Conservation (phyloP, 352 stramenopile genomes). For the Phytophthora sojae region DNA sequence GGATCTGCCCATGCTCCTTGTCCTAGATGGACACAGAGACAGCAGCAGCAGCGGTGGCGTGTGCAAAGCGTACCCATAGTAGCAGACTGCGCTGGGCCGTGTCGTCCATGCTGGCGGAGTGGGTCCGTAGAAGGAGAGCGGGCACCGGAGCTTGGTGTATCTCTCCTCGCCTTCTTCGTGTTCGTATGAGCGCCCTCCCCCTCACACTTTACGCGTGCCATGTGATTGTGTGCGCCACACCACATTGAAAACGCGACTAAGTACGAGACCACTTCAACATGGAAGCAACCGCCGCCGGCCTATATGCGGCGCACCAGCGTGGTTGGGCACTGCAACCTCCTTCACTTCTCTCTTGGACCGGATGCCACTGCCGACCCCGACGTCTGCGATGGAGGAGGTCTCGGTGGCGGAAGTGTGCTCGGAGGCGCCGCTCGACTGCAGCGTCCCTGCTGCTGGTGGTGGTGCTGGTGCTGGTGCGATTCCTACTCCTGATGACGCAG, state of each 20-base stretch:
- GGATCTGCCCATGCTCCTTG: too few species aligned
- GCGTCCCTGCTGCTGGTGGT: conserved; percentile 6
- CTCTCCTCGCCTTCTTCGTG: conserved; percentile 36
- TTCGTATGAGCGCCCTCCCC: conserved; percentile 21
- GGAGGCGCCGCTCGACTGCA: conserved; percentile 7
- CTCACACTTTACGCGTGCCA: neutral
- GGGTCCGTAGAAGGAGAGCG: too few species aligned
- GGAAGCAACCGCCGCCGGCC: neutral
- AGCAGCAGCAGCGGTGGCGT: too few species aligned
- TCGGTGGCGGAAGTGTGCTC: neutral
- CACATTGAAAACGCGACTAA: neutral
- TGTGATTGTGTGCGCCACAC: conserved; percentile 1
- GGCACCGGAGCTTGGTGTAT: neutral
- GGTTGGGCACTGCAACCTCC: neutral
- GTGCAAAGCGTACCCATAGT: conserved; percentile 60
- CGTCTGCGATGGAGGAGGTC: conserved; percentile 11
- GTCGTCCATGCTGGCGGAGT: conserved; percentile 59
- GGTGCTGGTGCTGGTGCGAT: too few species aligned
- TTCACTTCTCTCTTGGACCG: conserved; percentile 1
- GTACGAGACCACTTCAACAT: conserved; percentile 21
- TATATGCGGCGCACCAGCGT: conserved; percentile 10
- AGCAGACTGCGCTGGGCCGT: conserved; percentile 78
- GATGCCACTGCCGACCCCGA: conserved; percentile 13
- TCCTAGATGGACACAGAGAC: too few species aligned
- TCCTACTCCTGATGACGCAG: neutral